Evolutionary conservation across 1,284 basidiomycete species (phyloP), one percentile per base, ranked within the genome.

Genomic region (Marasmius fiardii): DNA sequence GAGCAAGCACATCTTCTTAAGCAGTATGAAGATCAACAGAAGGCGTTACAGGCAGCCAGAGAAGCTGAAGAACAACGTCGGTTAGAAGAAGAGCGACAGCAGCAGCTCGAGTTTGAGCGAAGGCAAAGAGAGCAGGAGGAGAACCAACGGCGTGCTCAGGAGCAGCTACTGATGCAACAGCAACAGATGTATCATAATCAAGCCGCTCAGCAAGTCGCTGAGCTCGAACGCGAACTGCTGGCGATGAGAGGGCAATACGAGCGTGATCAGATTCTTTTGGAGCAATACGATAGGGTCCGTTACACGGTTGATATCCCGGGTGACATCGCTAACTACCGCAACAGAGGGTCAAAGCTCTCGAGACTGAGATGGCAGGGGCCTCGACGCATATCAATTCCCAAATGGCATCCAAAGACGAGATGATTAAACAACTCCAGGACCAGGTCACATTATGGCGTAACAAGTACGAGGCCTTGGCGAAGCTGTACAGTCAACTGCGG

Each of bases 391-490:
- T 97, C 60, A 85, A 85, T 58, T 89, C 93, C 4, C 97, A 99
- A 71, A 82, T 98, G 76, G 71, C 78, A 54, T 90, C 92, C 51
- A 99, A 99, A 74, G 97, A 99, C 68, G 95, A 98, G 26, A 78
- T 99, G 65, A 94, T 99, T 68, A 88, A 88, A 67, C 94, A 97
- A 70, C 83, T 99, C 12, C 96, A 98, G 71, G 93, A 97, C 68
- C 97, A 99, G 74, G 95, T 98, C 60, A 91, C 87, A 6, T 76
- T 97, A 21, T 99, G 97, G 97, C 89, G 94, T 60, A 95, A 95
- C 78, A 99, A 99, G 74, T 99, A 99, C 73, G 97, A 99, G 72
- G 93, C 96, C 0, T 81, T 99, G 56, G 97, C 97, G 47, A 99
- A 99, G 73, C 83, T 99, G 7, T 99, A 99, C 79, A 97, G 94